Base-by-base conservation (phyloP, 495 filamentous ascomycete species). In the Penicillium bialowiezense region DNA sequence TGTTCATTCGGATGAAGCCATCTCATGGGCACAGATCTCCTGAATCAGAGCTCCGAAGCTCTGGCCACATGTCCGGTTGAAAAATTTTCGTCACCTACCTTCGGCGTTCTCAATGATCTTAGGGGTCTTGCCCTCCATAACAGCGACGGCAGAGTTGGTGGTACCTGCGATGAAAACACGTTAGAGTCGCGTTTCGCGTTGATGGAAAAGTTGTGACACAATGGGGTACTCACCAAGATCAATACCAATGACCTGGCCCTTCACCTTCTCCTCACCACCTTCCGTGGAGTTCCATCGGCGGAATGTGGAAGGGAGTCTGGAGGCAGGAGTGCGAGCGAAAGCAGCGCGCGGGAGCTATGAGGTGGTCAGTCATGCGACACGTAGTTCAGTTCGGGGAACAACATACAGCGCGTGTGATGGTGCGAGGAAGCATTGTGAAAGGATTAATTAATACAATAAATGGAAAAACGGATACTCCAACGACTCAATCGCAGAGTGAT, bases 91-190 rank as follows among this genome's bases (percentile, higher is more conserved):
- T 4, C 37, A 66, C 78, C 59, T 76, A 92, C 89, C 90, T 79
- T 96, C 91, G 20, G 91, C 68, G 80, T 98, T 98, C 75, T 97
- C 93, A 70, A 98, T 97, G 64, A 98, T 97, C 71, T 86, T 89
- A 47, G 93, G 90, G 18, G 78, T 70, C 78, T 93, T 95, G 66
- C 93, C 93, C 80, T 98, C 93, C 90, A 97, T 96, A 43, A 97
- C 76, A 59, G 91, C 91, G 45, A 98, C 93, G 39, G 93, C 93
- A 28, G 93, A 97, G 82, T 98, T 98, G 56, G 93, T 98, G 67
- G 93, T 98, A 61, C 89, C 89, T 93, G 49, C 23, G 18, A 10
- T 17, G 2, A 41, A 51, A 60, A 68, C n/a, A n/a, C 69, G 55
- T 58, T 50, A 52, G 58, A 29, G 32, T 12, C 2, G 20, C 35